A percentile compares a stretch with the other conserved stretches of the same genome.
Evolutionary conservation across 306 rosid species (phyloP).

Genomic region (Ammopiptanthus mongolicus): DNA sequence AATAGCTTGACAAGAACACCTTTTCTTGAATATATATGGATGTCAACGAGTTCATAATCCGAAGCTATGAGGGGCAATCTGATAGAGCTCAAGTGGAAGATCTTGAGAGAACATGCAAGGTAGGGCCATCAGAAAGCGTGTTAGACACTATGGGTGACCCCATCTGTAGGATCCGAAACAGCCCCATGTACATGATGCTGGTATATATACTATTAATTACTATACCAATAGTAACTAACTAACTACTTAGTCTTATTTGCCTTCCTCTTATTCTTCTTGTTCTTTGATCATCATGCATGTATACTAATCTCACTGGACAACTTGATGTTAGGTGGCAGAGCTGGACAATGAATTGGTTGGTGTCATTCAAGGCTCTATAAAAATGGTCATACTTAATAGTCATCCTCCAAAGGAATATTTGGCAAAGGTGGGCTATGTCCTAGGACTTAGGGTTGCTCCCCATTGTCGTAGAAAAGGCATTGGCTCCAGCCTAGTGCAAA

Average conservation of each 20-base stretch:
- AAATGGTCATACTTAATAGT: conserved; percentile 37
- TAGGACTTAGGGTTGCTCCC: conserved; percentile 67
- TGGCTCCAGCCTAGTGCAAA: conserved; percentile 46
- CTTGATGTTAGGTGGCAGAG: conserved; percentile 56
- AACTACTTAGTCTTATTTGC: background rate
- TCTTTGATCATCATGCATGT: background rate
- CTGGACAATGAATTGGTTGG: conserved; percentile 63
- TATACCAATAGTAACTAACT: background rate
- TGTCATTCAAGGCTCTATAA: conserved; percentile 71
- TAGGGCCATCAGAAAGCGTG: conserved; percentile 57
- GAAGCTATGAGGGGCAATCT: conserved; percentile 45
- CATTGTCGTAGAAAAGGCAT: conserved; percentile 49
- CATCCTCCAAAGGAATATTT: conserved; percentile 31
- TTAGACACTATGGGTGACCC: conserved; percentile 76
- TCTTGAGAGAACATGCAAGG: conserved; percentile 66
- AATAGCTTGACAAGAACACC: background rate
- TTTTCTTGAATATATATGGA: conserved; percentile 26
- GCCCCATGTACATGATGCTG: conserved; percentile 76
- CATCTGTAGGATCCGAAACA: conserved; percentile 71
- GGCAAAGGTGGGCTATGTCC: conserved; percentile 64
- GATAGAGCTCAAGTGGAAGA: conserved; percentile 64
- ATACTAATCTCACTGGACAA: background rate
- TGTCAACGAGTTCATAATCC: conserved; percentile 32
- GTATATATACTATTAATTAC: conserved; percentile 32
- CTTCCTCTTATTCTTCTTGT: background rate